These are phyloP conservation scores for Teunomyces aglyptinius DNA, from an alignment of 805 yeast species.

Conservation along the genomic window DNA sequence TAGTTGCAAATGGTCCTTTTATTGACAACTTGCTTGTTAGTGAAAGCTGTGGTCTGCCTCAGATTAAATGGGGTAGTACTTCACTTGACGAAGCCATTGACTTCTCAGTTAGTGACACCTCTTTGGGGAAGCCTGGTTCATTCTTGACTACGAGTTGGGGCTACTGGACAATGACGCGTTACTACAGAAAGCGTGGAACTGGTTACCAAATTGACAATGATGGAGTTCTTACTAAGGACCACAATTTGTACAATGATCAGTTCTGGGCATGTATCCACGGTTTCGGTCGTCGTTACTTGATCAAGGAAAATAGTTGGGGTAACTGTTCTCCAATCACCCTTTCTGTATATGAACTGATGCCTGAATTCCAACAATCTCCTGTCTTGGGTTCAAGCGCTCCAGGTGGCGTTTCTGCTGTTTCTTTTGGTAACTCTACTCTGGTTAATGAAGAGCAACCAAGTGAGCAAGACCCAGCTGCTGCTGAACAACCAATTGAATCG, in stretches of 20 bases:
- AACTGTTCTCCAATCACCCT: background rate
- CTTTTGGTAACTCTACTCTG: background rate
- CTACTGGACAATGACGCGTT: background rate
- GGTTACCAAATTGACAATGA: background rate
- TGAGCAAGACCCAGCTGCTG: background rate
- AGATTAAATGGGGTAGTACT: background rate
- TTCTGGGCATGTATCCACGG: background rate
- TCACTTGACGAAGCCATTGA: background rate
- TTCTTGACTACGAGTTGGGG: background rate
- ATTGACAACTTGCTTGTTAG: background rate
- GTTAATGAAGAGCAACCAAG: background rate
- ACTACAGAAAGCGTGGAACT: background rate
- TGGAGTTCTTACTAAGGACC: background rate
- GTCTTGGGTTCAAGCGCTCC: background rate
- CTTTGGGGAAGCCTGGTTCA: background rate
- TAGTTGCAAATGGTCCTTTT: background rate
- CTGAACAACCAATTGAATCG: background rate
- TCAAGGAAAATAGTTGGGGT: background rate
- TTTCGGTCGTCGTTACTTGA: background rate
- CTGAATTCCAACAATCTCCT: background rate
- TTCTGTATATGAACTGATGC: background rate
- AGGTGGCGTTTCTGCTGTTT: background rate
- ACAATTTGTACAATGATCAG: background rate
- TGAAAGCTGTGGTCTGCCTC: background rate
- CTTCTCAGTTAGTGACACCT: background rate